Base-by-base conservation (phyloP, 768 basidiomycete genomes). In the Lactarius hatsudake region DNA sequence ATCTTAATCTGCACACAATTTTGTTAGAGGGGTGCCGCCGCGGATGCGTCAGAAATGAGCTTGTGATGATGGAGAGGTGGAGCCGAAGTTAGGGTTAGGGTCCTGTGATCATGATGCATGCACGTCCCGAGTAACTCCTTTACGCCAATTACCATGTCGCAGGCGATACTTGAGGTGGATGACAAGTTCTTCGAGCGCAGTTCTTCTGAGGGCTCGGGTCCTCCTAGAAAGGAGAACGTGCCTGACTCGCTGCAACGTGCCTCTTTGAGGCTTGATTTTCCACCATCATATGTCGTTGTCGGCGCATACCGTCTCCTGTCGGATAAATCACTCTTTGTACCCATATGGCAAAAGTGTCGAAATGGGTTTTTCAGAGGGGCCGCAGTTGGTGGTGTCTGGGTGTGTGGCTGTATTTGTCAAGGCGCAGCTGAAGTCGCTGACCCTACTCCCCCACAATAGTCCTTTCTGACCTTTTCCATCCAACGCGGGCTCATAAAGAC, bases 301-400 rank as follows among this genome's bases (percentile, higher is more conserved):
- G 94, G 94, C 0, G 83, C 87, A 20, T 96, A 96, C 76, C 81
- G 94, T 34, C 79, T 97, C 7, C 82, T 86, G 72, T 93, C 90
- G 0, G 94, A 96, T 75, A 80, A 83, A 45, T 77, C 77, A 17
- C 78, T 96, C 40, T 87, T 86, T 67, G 78, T 80, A 30, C 93
- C 94, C 5, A 87, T 90, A 9, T 93, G 94, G 92, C 79, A 90
- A 73, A 95, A 93, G 78, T 91, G 93, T 74, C 84, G 81, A 69
- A 89, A 96, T 76, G 95, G 90, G 0, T 84, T 85, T 1, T 74
- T 82, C 57, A 79, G 94, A 23, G 94, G 95, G 0, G 78, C 84
- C 0, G 76, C 84, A 18, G 88, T 93, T 48, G 94, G 89, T 0
- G 73, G 82, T 0, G 75, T 84, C 38, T 94, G 91, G 91, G 91